phyloP scores from a whole-genome alignment of 306 rosid genomes.

The Neltuma alba region DNA sequence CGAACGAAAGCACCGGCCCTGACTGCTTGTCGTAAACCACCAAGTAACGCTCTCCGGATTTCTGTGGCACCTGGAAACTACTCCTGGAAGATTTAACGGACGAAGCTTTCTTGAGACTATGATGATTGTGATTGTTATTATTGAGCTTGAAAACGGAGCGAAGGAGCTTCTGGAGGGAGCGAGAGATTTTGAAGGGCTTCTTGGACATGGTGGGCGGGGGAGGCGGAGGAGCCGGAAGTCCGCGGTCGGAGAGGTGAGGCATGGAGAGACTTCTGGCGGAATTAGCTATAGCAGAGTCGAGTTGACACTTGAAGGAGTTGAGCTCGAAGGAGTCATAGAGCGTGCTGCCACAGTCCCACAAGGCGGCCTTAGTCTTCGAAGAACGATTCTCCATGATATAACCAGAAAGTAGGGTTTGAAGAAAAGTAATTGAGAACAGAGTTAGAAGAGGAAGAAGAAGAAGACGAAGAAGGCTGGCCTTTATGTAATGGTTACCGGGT shows the following conservation, averaged over 20 bases:
- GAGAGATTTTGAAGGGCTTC: conserved; percentile 61
- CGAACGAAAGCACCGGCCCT: conserved; percentile 59
- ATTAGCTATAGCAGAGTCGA: conserved; percentile 68
- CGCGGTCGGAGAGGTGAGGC: conserved; percentile 60
- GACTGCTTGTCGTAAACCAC: conserved; percentile 67
- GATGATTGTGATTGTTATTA: not conserved
- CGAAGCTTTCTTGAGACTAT: not conserved
- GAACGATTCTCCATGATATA: conserved; percentile 34
- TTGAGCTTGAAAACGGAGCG: conserved; percentile 67
- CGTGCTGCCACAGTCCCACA: conserved; percentile 94
- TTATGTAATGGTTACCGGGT: conserved; percentile 23
- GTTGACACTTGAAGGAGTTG: conserved; percentile 73
- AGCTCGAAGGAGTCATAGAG: conserved; percentile 93
- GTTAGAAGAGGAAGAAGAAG: not conserved
- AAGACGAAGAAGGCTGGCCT: not conserved
- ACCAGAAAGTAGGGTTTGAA: not conserved
- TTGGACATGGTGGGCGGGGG: not conserved
- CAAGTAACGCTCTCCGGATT: conserved; percentile 53
- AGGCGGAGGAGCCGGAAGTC: conserved; percentile 19
- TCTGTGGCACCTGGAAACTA: conserved; percentile 38
- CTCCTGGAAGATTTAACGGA: not conserved
- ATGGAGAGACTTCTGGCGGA: conserved; percentile 69
- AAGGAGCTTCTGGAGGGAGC: conserved; percentile 66
- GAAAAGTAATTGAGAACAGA: not conserved
- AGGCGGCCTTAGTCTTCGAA: conserved; percentile 3